phyloP scores from a whole-genome alignment of 1,139 yeast species.

The Lodderomyces elongisporus region DNA sequence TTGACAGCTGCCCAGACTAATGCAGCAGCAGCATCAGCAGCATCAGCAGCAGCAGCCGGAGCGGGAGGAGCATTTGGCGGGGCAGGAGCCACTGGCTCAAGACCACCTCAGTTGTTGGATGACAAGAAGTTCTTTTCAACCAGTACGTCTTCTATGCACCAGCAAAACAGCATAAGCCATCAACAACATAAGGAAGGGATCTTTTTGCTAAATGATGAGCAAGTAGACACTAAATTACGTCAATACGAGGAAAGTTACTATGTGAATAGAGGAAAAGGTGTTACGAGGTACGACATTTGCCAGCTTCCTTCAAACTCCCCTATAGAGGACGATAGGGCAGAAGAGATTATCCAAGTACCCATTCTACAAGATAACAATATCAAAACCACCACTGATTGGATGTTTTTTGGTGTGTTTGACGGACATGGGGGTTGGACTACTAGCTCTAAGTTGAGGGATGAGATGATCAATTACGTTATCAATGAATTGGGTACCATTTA shows the following conservation, averaged over 20 bases:
- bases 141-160: slow-evolving; percentile 40
- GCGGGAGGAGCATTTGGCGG: not conserved
- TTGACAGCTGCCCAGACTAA: not conserved
- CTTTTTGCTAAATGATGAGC: slow-evolving; percentile 59
- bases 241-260: slow-evolving; percentile 74
- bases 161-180: slow-evolving; percentile 34
- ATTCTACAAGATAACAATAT: slow-evolving; percentile 50
- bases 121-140: slow-evolving; percentile 37
- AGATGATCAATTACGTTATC: slow-evolving; percentile 71
- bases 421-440: slow-evolving; percentile 99
- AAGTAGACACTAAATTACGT: slow-evolving; percentile 65
- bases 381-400: slow-evolving; percentile 71
- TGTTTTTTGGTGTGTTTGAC: slow-evolving; percentile 93
- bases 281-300: slow-evolving; percentile 81
- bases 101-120: slow-evolving; percentile 13
- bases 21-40: not conserved
- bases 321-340: slow-evolving; percentile 90
- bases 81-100: slow-evolving; percentile 1
- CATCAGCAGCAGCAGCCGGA: not conserved
- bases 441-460: slow-evolving; percentile 74
- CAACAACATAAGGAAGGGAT: slow-evolving; percentile 44
- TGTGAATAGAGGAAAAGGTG: slow-evolving; percentile 87
- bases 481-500: slow-evolving; percentile 68
- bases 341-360: slow-evolving; percentile 80
- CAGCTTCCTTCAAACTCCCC: slow-evolving; percentile 92